Evolutionary conservation across 805 yeast genomes (phyloP).

Genomic region (Lipomyces kockii): DNA sequence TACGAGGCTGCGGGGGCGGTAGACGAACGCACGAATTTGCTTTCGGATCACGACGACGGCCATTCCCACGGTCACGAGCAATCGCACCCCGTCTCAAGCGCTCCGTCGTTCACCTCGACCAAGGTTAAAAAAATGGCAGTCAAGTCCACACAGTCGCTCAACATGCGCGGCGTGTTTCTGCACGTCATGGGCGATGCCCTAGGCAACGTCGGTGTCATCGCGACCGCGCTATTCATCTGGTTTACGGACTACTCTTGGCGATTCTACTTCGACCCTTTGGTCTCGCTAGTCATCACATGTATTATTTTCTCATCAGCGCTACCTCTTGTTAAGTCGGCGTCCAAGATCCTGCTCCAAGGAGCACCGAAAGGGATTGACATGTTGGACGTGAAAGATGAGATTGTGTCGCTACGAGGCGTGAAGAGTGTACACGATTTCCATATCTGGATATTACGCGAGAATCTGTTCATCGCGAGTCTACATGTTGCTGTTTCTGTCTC

Average conservation of each 20-base stretch:
- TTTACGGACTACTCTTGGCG: constrained; percentile 88
- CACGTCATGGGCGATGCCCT: constrained; percentile 96
- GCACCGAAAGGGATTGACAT: constrained; percentile 85
- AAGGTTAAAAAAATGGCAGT: constrained; percentile 29
- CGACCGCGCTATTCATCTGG: constrained; percentile 91
- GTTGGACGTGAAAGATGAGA: constrained; percentile 70
- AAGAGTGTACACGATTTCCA: constrained; percentile 92
- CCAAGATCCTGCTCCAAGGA: constrained; percentile 88
- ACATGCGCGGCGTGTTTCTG: constrained; percentile 95
- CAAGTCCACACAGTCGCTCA: constrained; percentile 64
- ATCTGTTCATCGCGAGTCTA: constrained; percentile 80
- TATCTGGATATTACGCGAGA: constrained; percentile 93
- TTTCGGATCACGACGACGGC: constrained; percentile 42
- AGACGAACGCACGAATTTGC: constrained; percentile 45
- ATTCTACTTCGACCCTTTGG: constrained; percentile 81
- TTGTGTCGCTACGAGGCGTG: constrained; percentile 70
- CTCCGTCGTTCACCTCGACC: constrained; percentile 35
- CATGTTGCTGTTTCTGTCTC: constrained; percentile 75
- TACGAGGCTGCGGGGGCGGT: constrained; percentile 42
- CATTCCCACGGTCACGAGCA: constrained; percentile 8
- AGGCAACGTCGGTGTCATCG: constrained; percentile 92
- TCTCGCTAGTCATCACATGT: constrained; percentile 81
- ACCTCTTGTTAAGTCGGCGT: constrained; percentile 84
- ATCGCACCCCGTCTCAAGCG: constrained; percentile 11
- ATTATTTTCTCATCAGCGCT: constrained; percentile 90